Evolutionary conservation across 805 yeast species (phyloP).

Genomic region (Suhomyces kilbournensis): DNA sequence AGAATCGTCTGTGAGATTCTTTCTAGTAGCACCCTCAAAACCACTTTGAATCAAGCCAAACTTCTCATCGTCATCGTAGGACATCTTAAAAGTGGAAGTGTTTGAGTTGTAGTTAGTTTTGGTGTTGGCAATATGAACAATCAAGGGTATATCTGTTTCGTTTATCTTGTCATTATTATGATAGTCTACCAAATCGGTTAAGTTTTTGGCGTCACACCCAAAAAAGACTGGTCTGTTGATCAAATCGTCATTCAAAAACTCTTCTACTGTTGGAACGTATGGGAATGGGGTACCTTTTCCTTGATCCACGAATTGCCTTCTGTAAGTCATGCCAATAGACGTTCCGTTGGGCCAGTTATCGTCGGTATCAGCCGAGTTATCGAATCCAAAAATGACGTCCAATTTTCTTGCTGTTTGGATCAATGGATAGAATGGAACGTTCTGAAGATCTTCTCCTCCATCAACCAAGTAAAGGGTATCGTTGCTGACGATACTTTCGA

Average conservation of each 20-base stretch:
- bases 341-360: slow-evolving; percentile 45
- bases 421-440: slow-evolving; percentile 40
- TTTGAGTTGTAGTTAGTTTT: slow-evolving; percentile 17
- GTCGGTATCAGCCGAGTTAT: slow-evolving; percentile 39
- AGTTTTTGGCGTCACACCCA: slow-evolving; percentile 25
- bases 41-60: slow-evolving; percentile 17
- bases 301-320: slow-evolving; percentile 19
- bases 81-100: slow-evolving; percentile 22
- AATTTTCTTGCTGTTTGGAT: slow-evolving; percentile 33
- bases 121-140: slow-evolving; percentile 17
- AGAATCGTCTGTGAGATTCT: slow-evolving; percentile 18
- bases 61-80: slow-evolving; percentile 16
- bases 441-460: slow-evolving; percentile 44
- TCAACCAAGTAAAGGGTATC: slow-evolving; percentile 37
- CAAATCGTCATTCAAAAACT: slow-evolving; percentile 20
- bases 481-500: slow-evolving; percentile 21
- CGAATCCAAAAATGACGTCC: slow-evolving; percentile 43
- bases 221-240: slow-evolving; percentile 23
- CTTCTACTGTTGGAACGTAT: slow-evolving; percentile 19
- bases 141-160: slow-evolving; percentile 26
- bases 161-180: slow-evolving; percentile 18
- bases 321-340: slow-evolving; percentile 32
- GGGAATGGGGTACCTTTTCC: slow-evolving; percentile 28
- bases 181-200: slow-evolving; percentile 16
- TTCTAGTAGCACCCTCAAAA: slow-evolving; percentile 17